Evolutionary conservation across 1,284 basidiomycete genomes (phyloP), one percentile per base, ranked within the genome.

Genomic region (Mycena citricolor): DNA sequence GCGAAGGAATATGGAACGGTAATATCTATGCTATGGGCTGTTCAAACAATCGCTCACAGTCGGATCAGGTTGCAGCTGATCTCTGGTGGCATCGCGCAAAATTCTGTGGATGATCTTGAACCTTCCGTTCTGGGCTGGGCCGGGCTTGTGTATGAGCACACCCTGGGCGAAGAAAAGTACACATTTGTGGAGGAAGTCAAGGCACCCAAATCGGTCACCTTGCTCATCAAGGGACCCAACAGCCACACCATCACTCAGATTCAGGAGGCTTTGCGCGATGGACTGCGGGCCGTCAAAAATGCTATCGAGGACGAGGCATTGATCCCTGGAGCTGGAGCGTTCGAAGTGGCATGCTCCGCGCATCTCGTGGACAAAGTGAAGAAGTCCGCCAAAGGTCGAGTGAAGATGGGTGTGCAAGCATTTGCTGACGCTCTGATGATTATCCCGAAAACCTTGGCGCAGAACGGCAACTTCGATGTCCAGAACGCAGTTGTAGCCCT

Each of bases 211-310:
- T 90, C 85, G 50, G 97, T 98, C 28, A 99, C 97, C 6, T 77
- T 99, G 44, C 77, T 99, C 51, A 91, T 99, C 74, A 97, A 97
- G 69, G 94, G 93, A n/a, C 97, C 95, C 46, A 99, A 99, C 68
- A 77, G 86, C 6, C 92, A 99, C 72, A 99, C 95, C 37, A 97
- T 89, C 58, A 83, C 89, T 56, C 97, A 97, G 70, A 95, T 97
- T 56, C 90, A 95, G 66, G 97, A 99, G 63, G 95, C 94, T 4
- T 79, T 99, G 37, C 88, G 97, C 25, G 97, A 99, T 64, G 97
- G 97, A 14, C 77, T 99, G 44, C 85, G 97, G 42, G 87, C 92
- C 4, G 94, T 98, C 47, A 99, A 99, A 76, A 99, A 99, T 63
- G 91, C 91, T 14, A 75, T 99, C 49, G 97, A 99, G 63, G 95